Conservation (phyloP, 116 monocot genomes). For the Iris pallida region DNA sequence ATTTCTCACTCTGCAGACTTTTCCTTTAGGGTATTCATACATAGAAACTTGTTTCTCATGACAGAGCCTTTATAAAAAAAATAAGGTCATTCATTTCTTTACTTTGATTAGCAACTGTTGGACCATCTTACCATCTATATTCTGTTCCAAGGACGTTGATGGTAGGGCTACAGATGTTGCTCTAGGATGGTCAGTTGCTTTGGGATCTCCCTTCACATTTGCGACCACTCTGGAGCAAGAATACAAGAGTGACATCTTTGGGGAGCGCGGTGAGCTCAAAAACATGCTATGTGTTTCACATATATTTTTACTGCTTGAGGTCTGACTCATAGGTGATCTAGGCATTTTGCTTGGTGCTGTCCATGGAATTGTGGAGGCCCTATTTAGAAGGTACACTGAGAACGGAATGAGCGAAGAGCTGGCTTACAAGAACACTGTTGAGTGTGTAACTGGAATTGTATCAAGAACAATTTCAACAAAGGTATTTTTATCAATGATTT, state of each 20-base stretch:
- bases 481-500: slow-evolving; percentile 26
- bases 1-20: neutral
- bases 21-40: neutral
- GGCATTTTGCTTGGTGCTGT: slow-evolving; percentile 96
- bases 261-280: slow-evolving; percentile 66
- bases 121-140: slow-evolving; percentile 1
- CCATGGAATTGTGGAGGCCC: slow-evolving; percentile 89
- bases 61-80: too few relatives aligned
- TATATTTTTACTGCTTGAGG: neutral
- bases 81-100: too few relatives aligned
- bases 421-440: slow-evolving; percentile 97
- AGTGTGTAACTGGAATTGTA: slow-evolving; percentile 88
- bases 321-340: slow-evolving; percentile 17
- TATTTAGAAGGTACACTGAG: slow-evolving; percentile 93
- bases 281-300: neutral
- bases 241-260: slow-evolving; percentile 98
- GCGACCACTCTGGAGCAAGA: slow-evolving; percentile 95
- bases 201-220: slow-evolving; percentile 97
- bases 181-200: slow-evolving; percentile 94
- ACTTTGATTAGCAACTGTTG: too few relatives aligned
- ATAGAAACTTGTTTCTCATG: neutral
- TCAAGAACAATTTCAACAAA: slow-evolving; percentile 92
- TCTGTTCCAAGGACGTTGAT: slow-evolving; percentile 73
- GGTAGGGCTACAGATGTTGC: slow-evolving; percentile 90
- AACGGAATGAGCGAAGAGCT: slow-evolving; percentile 82